Base-by-base conservation (phyloP, 2,329 filamentous ascomycete genomes). In the Neospermospora avenae region DNA sequence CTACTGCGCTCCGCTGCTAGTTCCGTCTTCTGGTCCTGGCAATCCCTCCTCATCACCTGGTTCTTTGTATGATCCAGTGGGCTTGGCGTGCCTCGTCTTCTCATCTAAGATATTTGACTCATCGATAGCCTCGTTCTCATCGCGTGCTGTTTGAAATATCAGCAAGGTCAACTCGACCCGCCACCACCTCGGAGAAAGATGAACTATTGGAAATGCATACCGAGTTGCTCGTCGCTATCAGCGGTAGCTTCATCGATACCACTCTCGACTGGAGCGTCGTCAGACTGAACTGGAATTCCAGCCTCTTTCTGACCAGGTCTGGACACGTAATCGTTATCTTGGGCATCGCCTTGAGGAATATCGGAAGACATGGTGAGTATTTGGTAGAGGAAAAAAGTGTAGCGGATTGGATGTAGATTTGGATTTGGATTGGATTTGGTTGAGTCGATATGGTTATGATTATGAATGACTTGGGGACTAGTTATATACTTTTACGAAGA, bases 141-240 rank as follows among this genome's bases (percentile, higher is more conserved):
- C 71, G 14, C 67, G 65, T 48, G 65, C 70, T 73, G 25, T 16
- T n/a, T 6, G 18, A 13, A 2, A 10, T 10, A 18, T 39, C 22
- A 53, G 31, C 5, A 5, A 5, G 11, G 6, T 3, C 3, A 11
- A 39, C 35, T 39, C 16, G 11, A 13, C 16, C 16, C 4, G n/a
- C n/a, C n/a, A n/a, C n/a, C n/a, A n/a, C n/a, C n/a, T 39, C 10
- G 7, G 11, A 14, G 35, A 14, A 39, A 39, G 8, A 39, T 13
- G 13, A 55, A 3, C 5, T 14, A 24, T 10, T 35, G 22, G 8
- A 22, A 42, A 16, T 22, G 31, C 51, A 18, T 68, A 76, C 74
- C 71, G 5, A 77, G 69, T 57, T 75, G 73, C 60, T 65, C 65
- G 48, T 76, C 74, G 0, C 69, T 68, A 55, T 77, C 73, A 11